Evolutionary conservation across 768 basidiomycete genomes (phyloP).

Genomic region (Russula abietina): DNA sequence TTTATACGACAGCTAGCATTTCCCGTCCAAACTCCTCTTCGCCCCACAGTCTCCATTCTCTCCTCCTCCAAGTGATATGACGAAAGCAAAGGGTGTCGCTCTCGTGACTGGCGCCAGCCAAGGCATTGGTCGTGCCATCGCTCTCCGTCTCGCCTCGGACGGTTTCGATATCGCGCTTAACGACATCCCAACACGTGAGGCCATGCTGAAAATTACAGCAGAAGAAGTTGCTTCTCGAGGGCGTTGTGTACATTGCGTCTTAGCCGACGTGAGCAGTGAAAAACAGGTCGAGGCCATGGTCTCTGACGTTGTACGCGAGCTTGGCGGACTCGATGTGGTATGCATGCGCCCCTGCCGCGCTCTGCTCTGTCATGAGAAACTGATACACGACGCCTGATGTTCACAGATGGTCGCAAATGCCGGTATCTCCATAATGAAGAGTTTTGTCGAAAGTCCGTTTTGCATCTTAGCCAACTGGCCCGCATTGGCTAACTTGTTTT

Average conservation of each 20-base stretch:
- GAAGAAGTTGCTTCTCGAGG: slow-evolving; percentile 23
- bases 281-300: slow-evolving; percentile 28
- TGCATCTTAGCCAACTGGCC: background rate
- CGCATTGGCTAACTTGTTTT: background rate
- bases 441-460: slow-evolving; percentile 25
- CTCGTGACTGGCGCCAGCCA: slow-evolving; percentile 22
- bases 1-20: background rate
- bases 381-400: background rate
- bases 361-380: background rate
- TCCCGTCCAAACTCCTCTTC: background rate
- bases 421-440: slow-evolving; percentile 21
- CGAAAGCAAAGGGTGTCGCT: background rate
- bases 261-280: slow-evolving; percentile 22
- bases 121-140: slow-evolving; percentile 31
- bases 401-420: slow-evolving; percentile 29
- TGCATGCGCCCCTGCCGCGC: background rate
- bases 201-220: slow-evolving; percentile 28
- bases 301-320: slow-evolving; percentile 21
- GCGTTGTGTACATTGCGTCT: slow-evolving; percentile 24
- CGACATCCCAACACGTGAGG: slow-evolving; percentile 29
- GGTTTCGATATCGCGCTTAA: slow-evolving; percentile 33
- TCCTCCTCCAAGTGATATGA: background rate
- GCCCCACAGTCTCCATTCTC: background rate
- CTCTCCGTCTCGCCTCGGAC: slow-evolving; percentile 33
- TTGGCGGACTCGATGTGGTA: slow-evolving; percentile 33